Conservation (phyloP, 2,329 filamentous ascomycete species). For the Pseudocercospora fijiensis region DNA sequence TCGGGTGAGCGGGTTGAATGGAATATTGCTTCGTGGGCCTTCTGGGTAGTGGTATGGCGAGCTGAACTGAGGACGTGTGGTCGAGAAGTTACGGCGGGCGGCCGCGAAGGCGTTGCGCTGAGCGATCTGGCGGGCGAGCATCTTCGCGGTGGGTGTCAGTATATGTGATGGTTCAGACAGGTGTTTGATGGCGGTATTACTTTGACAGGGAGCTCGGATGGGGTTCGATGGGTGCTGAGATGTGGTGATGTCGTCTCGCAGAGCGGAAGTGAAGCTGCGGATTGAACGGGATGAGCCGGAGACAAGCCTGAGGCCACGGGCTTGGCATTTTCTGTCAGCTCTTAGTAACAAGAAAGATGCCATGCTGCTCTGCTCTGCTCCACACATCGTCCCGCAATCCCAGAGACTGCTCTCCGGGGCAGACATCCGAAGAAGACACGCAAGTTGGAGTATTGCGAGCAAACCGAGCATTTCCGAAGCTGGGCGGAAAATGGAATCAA, state of each 20-base stretch:
- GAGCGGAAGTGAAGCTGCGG: neutral
- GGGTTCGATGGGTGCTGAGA: neutral
- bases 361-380: neutral
- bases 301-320: neutral
- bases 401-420: neutral
- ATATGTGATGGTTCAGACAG: neutral
- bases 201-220: neutral
- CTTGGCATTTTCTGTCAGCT: neutral
- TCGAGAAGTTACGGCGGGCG: slow-evolving; percentile 90
- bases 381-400: neutral
- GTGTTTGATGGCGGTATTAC: neutral
- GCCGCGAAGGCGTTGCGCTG: slow-evolving; percentile 61
- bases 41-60: slow-evolving; percentile 99
- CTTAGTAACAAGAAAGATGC: neutral
- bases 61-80: slow-evolving; percentile 78
- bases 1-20: slow-evolving; percentile 92
- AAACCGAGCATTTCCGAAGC: neutral
- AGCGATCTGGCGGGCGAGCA: slow-evolving; percentile 44
- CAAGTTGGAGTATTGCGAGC: neutral
- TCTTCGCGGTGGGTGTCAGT: slow-evolving; percentile 22
- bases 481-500: neutral
- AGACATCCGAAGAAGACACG: neutral
- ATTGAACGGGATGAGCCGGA: neutral
- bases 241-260: neutral
- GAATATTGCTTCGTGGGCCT: slow-evolving; percentile 89